These are phyloP conservation scores for Pseudogymnoascus sp. DNA, from an alignment of 2,329 filamentous ascomycete species.

Conservation along the genomic window DNA sequence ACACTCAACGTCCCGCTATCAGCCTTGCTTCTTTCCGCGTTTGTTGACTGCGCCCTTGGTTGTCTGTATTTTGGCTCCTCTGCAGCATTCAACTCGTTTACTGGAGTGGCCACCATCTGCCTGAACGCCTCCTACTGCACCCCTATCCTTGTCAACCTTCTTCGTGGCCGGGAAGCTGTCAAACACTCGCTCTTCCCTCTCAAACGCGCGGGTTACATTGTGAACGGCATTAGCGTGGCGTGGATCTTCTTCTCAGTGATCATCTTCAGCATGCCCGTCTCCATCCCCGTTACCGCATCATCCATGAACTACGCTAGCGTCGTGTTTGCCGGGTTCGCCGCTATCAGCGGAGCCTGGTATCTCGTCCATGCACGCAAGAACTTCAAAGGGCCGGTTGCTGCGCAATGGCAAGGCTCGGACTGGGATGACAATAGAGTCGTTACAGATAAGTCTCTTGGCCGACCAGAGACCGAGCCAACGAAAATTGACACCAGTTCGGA, in stretches of 20 bases:
- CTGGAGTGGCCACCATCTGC: slow-evolving; percentile 73
- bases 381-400: slow-evolving; percentile 49
- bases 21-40: slow-evolving; percentile 61
- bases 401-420: not conserved
- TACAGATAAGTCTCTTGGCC: not conserved
- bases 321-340: slow-evolving; percentile 57
- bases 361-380: slow-evolving; percentile 55
- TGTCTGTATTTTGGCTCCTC: slow-evolving; percentile 74
- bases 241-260: slow-evolving; percentile 68
- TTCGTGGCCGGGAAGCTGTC: slow-evolving; percentile 62
- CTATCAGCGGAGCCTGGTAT: slow-evolving; percentile 58
- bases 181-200: slow-evolving; percentile 61
- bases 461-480: not conserved
- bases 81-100: slow-evolving; percentile 74
- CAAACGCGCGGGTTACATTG: slow-evolving; percentile 59
- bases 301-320: slow-evolving; percentile 64
- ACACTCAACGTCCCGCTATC: slow-evolving; percentile 63
- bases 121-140: slow-evolving; percentile 69
- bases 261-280: slow-evolving; percentile 70
- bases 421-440: not conserved
- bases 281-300: slow-evolving; percentile 48
- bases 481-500: not conserved
- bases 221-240: slow-evolving; percentile 61
- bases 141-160: slow-evolving; percentile 64
- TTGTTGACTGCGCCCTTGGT: slow-evolving; percentile 64